phyloP scores from a whole-genome alignment of 2,329 filamentous ascomycete species.

The Remersonia thermophila region DNA sequence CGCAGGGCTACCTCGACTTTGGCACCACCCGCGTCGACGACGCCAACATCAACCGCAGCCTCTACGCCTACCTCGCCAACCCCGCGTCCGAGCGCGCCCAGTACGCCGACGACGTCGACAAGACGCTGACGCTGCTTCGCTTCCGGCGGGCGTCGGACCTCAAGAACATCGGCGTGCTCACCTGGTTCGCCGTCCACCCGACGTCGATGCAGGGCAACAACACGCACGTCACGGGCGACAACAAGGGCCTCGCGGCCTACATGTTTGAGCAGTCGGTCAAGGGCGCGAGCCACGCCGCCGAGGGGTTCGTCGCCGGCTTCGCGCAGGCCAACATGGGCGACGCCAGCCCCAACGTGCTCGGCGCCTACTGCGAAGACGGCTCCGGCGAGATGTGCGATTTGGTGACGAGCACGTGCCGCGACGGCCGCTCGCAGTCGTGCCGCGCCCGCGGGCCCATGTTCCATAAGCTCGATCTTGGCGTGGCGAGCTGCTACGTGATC shows the following conservation, averaged over 20 bases:
- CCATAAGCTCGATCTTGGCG: conserved; percentile 53
- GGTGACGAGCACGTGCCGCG: conserved; percentile 66
- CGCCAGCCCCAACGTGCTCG: conserved; percentile 71
- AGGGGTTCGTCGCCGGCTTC: conserved; percentile 75
- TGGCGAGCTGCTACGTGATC: conserved; percentile 66
- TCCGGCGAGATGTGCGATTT: conserved; percentile 56
- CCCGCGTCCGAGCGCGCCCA: conserved; percentile 56
- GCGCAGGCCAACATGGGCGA: conserved; percentile 87
- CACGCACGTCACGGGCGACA: conserved; percentile 77
- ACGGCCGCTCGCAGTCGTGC: conserved; percentile 53
- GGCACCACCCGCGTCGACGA: conserved; percentile 49
- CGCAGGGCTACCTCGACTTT: conserved; percentile 52
- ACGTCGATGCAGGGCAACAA: conserved; percentile 87
- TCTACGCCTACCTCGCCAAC: conserved; percentile 76
- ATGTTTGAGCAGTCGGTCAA: conserved; percentile 64
- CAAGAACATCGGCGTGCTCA: conserved; percentile 67
- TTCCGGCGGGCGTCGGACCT: conserved; percentile 60
- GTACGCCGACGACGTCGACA: conserved; percentile 56
- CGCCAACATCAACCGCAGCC: conserved; percentile 73
- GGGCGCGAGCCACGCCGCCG: conserved; percentile 38
- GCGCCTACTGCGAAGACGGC: conserved; percentile 78
- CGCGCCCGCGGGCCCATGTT: conserved; percentile 60
- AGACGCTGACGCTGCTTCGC: conserved; percentile 63
- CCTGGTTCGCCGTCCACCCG: conserved; percentile 84
- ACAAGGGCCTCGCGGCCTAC: conserved; percentile 81